These are phyloP conservation scores for Sonneratia alba DNA, from an alignment of 345 rosid species.

Conservation along the genomic window DNA sequence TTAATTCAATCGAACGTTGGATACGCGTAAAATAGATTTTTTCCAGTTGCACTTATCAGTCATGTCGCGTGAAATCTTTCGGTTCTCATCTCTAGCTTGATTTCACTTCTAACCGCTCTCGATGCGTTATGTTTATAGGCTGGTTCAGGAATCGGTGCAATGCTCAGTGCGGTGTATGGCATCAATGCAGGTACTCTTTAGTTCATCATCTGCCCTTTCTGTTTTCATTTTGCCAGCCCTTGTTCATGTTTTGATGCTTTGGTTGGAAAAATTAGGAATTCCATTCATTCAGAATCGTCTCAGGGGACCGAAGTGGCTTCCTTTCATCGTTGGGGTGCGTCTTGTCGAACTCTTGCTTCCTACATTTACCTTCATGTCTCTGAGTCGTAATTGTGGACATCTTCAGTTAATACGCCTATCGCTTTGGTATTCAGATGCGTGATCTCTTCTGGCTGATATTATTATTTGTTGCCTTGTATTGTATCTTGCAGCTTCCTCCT, in stretches of 20 bases:
- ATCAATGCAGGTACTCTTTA: constrained; percentile 53
- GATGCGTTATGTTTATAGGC: constrained; percentile 32
- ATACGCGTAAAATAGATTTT: neutral
- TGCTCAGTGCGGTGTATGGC: constrained; percentile 85
- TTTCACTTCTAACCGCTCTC: neutral
- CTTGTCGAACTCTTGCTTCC: neutral
- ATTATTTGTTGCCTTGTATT: constrained; percentile 3
- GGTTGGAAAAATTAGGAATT: constrained; percentile 35
- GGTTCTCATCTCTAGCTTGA: neutral
- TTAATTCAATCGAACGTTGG: neutral
- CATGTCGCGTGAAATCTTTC: neutral
- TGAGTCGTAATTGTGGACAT: neutral
- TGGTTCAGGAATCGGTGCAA: constrained; percentile 78
- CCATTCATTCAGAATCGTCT: constrained; percentile 63
- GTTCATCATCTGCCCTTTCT: constrained; percentile 1
- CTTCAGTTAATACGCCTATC: neutral
- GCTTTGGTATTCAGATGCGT: neutral
- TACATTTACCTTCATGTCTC: neutral
- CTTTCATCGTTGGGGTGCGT: constrained; percentile 63
- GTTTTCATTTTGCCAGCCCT: neutral
- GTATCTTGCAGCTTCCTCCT: constrained; percentile 57
- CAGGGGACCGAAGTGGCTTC: constrained; percentile 84
- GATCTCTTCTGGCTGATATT: neutral
- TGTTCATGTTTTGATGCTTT: constrained; percentile 1
- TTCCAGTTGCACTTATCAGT: neutral